Percentiles rank a stretch among this genome's conserved stretches.
Evolutionary conservation across 805 yeast species (phyloP).

Genomic region (Starmerella roubikii): DNA sequence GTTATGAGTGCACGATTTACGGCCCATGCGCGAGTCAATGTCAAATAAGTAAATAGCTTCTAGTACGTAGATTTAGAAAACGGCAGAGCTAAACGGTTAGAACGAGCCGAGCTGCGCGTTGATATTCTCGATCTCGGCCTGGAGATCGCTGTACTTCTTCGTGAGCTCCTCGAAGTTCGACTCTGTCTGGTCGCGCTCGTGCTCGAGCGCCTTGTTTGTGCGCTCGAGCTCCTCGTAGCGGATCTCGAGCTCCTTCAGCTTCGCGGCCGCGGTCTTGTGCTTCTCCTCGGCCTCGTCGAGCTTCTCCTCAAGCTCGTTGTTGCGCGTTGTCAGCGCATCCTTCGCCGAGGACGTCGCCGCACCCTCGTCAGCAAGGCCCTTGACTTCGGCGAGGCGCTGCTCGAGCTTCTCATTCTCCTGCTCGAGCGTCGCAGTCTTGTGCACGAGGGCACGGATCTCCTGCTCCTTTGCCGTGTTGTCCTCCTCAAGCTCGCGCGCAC

Average conservation of each 20-base stretch:
- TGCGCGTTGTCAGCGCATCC: slow-evolving; percentile 82
- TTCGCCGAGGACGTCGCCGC: slow-evolving; percentile 76
- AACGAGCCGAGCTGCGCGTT: slow-evolving; percentile 79
- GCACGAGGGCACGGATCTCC: slow-evolving; percentile 81
- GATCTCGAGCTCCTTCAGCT: slow-evolving; percentile 88
- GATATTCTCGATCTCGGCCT: slow-evolving; percentile 92
- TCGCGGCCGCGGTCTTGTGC: slow-evolving; percentile 84
- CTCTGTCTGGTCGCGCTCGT: slow-evolving; percentile 85
- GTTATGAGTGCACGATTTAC: too few relatives aligned
- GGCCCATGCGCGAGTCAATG: too few relatives aligned
- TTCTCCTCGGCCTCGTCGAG: slow-evolving; percentile 81
- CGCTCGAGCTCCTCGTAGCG: slow-evolving; percentile 93
- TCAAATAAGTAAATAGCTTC: too few relatives aligned
- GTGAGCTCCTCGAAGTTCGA: slow-evolving; percentile 78
- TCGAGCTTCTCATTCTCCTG: slow-evolving; percentile 64
- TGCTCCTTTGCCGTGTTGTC: slow-evolving; percentile 85
- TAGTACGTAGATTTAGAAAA: too few relatives aligned
- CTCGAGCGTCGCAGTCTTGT: slow-evolving; percentile 83
- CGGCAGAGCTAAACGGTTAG: too few relatives aligned
- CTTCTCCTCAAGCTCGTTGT: slow-evolving; percentile 77
- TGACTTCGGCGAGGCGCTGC: slow-evolving; percentile 55
- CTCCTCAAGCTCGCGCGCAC: slow-evolving; percentile 83
- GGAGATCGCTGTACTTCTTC: slow-evolving; percentile 67
- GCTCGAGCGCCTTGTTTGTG: slow-evolving; percentile 80
- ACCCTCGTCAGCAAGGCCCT: slow-evolving; percentile 82